phyloP scores from a whole-genome alignment of 2,329 filamentous ascomycete species.

The Biscogniauxia marginata region DNA sequence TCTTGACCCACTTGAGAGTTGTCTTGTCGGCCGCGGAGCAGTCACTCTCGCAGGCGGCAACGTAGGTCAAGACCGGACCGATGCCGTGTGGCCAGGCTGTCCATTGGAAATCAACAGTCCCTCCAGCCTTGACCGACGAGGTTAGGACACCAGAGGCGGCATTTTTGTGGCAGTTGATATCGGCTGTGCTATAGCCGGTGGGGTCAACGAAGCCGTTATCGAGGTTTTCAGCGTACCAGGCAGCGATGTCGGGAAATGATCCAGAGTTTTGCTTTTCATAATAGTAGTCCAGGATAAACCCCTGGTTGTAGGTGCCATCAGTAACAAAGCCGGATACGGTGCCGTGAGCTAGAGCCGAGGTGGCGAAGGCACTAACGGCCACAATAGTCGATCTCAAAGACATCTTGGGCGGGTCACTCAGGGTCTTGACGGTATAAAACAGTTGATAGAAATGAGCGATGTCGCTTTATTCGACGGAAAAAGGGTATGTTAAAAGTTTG shows the following conservation, averaged over 20 bases:
- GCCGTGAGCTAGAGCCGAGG: slow-evolving; percentile 7
- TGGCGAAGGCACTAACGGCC: slow-evolving; percentile 6
- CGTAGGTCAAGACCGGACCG: slow-evolving; percentile 35
- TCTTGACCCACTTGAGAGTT: slow-evolving; percentile 28
- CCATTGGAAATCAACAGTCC: slow-evolving; percentile 32
- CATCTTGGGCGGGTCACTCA: background rate
- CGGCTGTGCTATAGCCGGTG: slow-evolving; percentile 27
- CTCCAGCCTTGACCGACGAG: slow-evolving; percentile 24
- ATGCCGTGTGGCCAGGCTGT: slow-evolving; percentile 32
- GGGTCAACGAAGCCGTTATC: slow-evolving; percentile 41
- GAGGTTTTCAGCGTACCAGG: slow-evolving; percentile 31
- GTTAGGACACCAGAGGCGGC: slow-evolving; percentile 27
- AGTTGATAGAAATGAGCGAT: background rate
- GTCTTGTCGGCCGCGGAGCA: slow-evolving; percentile 5
- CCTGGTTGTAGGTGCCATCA: slow-evolving; percentile 13
- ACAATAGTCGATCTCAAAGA: slow-evolving; percentile 5
- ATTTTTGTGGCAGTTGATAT: slow-evolving; percentile 38
- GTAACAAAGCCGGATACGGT: slow-evolving; percentile 13
- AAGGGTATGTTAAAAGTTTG: background rate
- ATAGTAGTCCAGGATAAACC: slow-evolving; percentile 14
- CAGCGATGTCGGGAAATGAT: slow-evolving; percentile 1
- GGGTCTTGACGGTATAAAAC: background rate
- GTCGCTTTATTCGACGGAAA: background rate
- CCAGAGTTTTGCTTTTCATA: slow-evolving; percentile 5
- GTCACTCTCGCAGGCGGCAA: slow-evolving; percentile 28